Evolutionary conservation across 225 moss, liverwort and hornwort genomes (phyloP).

Genomic region (Sphagnum tenellum): DNA sequence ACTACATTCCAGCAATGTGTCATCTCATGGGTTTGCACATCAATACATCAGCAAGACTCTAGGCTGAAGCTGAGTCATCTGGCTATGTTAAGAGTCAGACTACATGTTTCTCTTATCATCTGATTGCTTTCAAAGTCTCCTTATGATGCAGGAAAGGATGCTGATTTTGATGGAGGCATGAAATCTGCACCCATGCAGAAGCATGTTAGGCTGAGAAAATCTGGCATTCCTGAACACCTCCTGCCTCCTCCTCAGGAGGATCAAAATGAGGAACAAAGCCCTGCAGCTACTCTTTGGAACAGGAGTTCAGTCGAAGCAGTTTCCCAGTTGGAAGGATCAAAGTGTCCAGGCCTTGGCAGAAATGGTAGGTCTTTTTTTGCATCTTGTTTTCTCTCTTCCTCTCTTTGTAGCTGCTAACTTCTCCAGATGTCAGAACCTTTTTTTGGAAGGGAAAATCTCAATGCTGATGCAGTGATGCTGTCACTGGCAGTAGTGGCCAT

Average conservation of each 20-base stretch:
- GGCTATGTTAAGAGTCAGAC: background rate
- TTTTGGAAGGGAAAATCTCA: no score
- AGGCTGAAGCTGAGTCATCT: background rate
- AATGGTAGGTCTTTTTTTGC: conserved; percentile 11
- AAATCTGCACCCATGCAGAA: conserved; percentile 26
- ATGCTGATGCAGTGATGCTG: no score
- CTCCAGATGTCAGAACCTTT: no score
- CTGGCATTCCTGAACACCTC: conserved; percentile 9
- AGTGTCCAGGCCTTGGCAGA: conserved; percentile 37
- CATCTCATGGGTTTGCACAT: background rate
- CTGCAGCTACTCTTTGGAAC: conserved; percentile 19
- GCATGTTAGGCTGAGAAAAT: conserved; percentile 44
- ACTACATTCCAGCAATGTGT: no score
- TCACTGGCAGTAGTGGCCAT: no score
- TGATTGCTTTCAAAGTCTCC: no score
- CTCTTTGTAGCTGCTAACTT: no score
- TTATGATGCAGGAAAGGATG: conserved; percentile 36
- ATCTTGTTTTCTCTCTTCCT: background rate
- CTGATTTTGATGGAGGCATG: conserved; percentile 40
- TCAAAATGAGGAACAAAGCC: conserved; percentile 14
- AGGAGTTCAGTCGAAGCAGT: conserved; percentile 50
- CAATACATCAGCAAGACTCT: background rate
- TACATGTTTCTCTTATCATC: background rate
- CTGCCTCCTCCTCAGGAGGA: conserved; percentile 14
- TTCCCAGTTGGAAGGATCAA: conserved; percentile 29